A percentile compares a stretch with the other conserved stretches of the same genome.
Conservation (phyloP, 78 protist species). For the Cyanophora paradoxa region DNA sequence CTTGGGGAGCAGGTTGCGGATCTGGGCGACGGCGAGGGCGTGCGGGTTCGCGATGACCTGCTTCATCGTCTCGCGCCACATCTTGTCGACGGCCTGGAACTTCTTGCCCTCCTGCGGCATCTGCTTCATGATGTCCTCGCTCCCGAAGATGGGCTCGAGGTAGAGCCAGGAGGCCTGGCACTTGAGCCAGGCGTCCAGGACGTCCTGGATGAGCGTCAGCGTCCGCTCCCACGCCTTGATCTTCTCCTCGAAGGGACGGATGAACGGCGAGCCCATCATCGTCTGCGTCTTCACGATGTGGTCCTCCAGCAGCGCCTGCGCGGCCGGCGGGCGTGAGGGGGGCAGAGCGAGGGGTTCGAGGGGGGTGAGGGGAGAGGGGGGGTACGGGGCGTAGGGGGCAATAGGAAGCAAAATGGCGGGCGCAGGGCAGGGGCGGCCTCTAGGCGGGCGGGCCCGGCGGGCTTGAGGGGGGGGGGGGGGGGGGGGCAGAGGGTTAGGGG, state of each 20-base stretch:
- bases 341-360: too few relatives aligned
- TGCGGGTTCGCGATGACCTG: conserved; percentile 20
- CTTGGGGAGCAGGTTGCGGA: conserved; percentile 26
- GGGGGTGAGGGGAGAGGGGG: too few relatives aligned
- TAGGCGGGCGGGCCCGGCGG: too few relatives aligned
- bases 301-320: conserved; percentile 58
- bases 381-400: too few relatives aligned
- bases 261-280: conserved; percentile 56
- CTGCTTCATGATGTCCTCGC: conserved; percentile 58
- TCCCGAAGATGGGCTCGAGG: conserved; percentile 67
- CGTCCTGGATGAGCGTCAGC: conserved; percentile 31
- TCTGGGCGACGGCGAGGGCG: conserved; percentile 21
- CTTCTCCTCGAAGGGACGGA: conserved; percentile 24
- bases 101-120: conserved; percentile 54
- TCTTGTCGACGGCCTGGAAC: conserved; percentile 51
- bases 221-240: conserved; percentile 37
- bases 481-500: too few relatives aligned
- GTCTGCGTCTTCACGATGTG: conserved; percentile 69
- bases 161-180: conserved; percentile 61
- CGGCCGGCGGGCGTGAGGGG: too few relatives aligned
- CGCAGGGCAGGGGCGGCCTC: too few relatives aligned
- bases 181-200: conserved; percentile 62
- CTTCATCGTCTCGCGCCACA: conserved; percentile 48
- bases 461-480: too few relatives aligned
- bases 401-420: too few relatives aligned